Evolutionary conservation across 306 rosid species (phyloP).

Genomic region (Vicia villosa): DNA sequence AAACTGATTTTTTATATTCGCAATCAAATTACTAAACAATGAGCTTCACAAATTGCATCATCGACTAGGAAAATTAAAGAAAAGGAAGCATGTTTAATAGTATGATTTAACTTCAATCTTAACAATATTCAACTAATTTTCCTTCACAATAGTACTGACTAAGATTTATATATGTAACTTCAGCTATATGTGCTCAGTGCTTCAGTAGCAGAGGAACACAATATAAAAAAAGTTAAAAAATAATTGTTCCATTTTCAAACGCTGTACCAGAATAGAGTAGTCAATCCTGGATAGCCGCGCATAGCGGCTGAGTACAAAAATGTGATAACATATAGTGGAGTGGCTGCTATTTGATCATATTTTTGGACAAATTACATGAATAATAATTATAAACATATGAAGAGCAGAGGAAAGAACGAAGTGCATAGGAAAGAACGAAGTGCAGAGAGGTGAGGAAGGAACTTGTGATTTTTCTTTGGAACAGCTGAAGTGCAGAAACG

Average conservation of each 20-base stretch:
- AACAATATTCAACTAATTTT: not conserved
- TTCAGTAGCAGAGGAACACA: not conserved
- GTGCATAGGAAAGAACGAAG: too few relatives aligned
- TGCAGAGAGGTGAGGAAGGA: too few relatives aligned
- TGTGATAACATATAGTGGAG: too few relatives aligned
- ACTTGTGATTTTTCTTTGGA: too few relatives aligned
- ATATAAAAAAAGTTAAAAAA: not conserved
- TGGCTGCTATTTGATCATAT: too few relatives aligned
- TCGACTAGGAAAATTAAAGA: conserved; percentile 8
- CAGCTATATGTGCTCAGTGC: not conserved
- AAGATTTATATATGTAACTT: not conserved
- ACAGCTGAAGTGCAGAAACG: too few relatives aligned
- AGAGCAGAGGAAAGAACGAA: too few relatives aligned
- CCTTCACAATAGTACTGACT: conserved; percentile 16
- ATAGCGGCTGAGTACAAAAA: too few relatives aligned
- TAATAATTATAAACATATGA: too few relatives aligned
- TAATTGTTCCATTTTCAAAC: conserved; percentile 2
- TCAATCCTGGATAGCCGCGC: too few relatives aligned
- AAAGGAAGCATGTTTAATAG: not conserved
- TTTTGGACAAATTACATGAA: too few relatives aligned
- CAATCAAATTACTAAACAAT: conserved; percentile 6
- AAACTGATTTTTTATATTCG: not conserved
- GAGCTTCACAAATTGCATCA: conserved; percentile 25
- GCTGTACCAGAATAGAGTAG: too few relatives aligned
- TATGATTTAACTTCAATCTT: not conserved